Base-by-base conservation (phyloP, 1,139 yeast species). In the Geotrichum bryndzae region DNA sequence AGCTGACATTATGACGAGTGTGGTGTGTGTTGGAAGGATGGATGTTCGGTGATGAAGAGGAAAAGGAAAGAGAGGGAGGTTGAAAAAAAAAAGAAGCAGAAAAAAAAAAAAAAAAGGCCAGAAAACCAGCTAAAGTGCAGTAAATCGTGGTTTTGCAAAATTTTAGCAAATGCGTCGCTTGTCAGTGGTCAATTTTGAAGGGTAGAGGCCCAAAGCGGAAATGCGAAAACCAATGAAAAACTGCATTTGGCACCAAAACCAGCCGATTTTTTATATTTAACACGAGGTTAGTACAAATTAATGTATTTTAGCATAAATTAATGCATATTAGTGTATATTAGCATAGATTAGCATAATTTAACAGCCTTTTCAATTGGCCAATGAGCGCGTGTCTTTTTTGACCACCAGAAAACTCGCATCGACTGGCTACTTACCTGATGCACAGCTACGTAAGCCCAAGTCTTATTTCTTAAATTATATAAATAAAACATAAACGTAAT, bases 1-100 rank as follows among this genome's bases (percentile, higher is more conserved):
- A 56, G 69, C 58, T 51, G 60, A 60, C 63, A 60, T 60, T 25
- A 33, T 52, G 41, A 50, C 15, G 29, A 50, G 31, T 38, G 33
- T 25, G 3, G 52, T 50, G 29, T 48, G 25, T 4, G 51, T 8
- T 5, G 18, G 52, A 25, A 8, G 52, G 56, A n/a, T 25, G 56
- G 48, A 38, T 11, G 23, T 25, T 10, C n/a, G n/a, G 33, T 31
- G 25, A 35, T 25, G 23, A 27, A 18, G 18, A 52, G 52, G 31
- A 23, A 23, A 22, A 38, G 22, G 29, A 53, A 11, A 18, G 23
- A 15, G 33, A 53, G 45, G 45, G 29, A 22, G 41, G 41, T 53
- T n/a, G 55, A 53, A 53, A 53, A 31, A 31, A n/a, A 48, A 15
- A 48, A 48, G 22, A 54, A 33, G 46, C 45, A 41, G 31, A 53